Evolutionary conservation across 768 basidiomycete species (phyloP).

Genomic region (Mycena alexandri): DNA sequence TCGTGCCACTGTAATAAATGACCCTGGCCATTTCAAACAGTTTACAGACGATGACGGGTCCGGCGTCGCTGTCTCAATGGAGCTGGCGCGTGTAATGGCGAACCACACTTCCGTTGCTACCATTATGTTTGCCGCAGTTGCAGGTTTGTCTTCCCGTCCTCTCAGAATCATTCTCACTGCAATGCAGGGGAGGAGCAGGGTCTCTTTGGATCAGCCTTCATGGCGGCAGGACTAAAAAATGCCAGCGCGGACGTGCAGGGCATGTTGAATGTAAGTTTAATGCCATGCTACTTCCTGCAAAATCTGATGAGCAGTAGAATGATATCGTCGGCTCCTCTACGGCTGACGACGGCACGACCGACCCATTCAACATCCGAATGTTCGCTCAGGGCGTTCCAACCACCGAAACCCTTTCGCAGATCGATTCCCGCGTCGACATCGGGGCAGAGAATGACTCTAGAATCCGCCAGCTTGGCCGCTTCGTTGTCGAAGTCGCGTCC

Average conservation of each 20-base stretch:
- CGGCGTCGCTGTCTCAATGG: conserved; percentile 68
- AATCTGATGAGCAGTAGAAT: conserved; percentile 44
- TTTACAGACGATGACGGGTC: conserved; percentile 62
- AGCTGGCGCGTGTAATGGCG: conserved; percentile 66
- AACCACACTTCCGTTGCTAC: conserved; percentile 60
- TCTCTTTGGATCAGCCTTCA: conserved; percentile 60
- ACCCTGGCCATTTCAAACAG: neutral
- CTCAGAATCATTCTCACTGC: neutral
- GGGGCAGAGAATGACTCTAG: conserved; percentile 70
- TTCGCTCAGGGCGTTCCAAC: conserved; percentile 65
- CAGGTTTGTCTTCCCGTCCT: conserved; percentile 41
- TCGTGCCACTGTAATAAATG: neutral
- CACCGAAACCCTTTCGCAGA: conserved; percentile 54
- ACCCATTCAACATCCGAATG: conserved; percentile 64
- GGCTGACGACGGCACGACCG: conserved; percentile 59
- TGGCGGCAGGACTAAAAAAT: conserved; percentile 57
- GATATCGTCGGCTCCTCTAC: conserved; percentile 68
- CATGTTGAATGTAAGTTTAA: conserved; percentile 55
- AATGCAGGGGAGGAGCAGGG: conserved; percentile 64
- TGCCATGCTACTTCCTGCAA: neutral
- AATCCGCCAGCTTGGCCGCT: conserved; percentile 64
- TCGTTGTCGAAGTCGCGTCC: conserved; percentile 63
- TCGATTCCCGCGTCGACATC: conserved; percentile 51
- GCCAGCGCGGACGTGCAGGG: conserved; percentile 65
- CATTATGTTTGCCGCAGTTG: conserved; percentile 60